Percentiles rank a stretch among this genome's conserved stretches.
phyloP scores from a whole-genome alignment of 83 land plant species.

The Diphasiastrum complanatum region DNA sequence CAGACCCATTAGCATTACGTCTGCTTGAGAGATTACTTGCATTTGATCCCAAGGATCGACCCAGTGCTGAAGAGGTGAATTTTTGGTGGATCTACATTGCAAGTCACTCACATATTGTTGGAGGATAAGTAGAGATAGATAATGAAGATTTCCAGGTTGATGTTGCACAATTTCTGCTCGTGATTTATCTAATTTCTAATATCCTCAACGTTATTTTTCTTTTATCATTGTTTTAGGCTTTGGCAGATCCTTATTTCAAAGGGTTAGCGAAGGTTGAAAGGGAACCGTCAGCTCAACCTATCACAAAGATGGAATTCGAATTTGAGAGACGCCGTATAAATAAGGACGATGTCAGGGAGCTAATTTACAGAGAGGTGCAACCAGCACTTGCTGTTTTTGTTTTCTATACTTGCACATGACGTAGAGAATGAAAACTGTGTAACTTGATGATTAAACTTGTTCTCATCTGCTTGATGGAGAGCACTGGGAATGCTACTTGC shows the following conservation, averaged over 20 bases:
- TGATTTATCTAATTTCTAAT: too few relatives aligned
- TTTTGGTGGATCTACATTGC: not conserved
- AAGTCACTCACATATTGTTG: too few relatives aligned
- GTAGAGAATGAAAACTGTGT: too few relatives aligned
- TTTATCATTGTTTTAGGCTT: constrained; percentile 9
- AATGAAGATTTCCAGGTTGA: too few relatives aligned
- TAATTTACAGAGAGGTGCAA: constrained; percentile 24
- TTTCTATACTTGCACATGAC: not conserved
- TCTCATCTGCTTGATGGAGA: too few relatives aligned
- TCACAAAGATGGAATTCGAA: constrained; percentile 23
- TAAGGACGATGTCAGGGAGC: constrained; percentile 23
- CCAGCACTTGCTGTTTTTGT: not conserved
- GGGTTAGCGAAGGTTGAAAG: constrained; percentile 15
- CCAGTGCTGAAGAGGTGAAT: constrained; percentile 14
- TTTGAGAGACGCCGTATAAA: constrained; percentile 17
- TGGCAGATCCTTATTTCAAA: constrained; percentile 24
- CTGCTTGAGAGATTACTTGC: constrained; percentile 10
- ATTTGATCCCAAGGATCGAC: constrained; percentile 20
- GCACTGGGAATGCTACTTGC: too few relatives aligned
- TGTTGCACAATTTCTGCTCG: too few relatives aligned
- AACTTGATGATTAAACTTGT: too few relatives aligned
- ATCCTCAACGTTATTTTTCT: not conserved
- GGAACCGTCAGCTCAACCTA: constrained; percentile 22
- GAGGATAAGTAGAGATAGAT: too few relatives aligned
- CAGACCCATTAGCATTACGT: not conserved